Evolutionary conservation across 495 filamentous ascomycete species (phyloP).

Genomic region (Penicillium samsonianum): DNA sequence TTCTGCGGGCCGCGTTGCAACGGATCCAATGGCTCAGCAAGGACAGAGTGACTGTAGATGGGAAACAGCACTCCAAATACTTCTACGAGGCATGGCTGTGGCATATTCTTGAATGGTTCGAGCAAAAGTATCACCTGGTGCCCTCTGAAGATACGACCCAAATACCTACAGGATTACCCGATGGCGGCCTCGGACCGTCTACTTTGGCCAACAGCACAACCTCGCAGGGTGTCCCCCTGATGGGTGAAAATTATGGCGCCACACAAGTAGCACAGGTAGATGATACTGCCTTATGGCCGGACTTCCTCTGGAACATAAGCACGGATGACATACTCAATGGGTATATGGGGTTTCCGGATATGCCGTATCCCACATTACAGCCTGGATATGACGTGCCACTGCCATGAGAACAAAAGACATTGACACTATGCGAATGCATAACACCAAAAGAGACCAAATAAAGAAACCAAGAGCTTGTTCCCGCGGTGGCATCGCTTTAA

Average conservation of each 20-base stretch:
- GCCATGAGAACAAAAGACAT: not conserved
- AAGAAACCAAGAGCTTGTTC: not conserved
- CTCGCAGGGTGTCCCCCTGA: not conserved
- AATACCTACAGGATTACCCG: not conserved
- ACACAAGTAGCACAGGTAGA: not conserved
- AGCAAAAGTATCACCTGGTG: conserved; percentile 7
- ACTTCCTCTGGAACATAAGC: conserved; percentile 8
- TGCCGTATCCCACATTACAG: conserved; percentile 2
- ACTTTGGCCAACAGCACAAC: not conserved
- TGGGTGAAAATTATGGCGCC: not conserved
- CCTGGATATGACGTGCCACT: conserved; percentile 1
- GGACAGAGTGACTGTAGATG: conserved; percentile 3
- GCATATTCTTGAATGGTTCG: conserved; percentile 8
- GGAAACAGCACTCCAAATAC: conserved; percentile 4
- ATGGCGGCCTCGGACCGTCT: not conserved
- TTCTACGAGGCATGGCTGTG: conserved; percentile 6
- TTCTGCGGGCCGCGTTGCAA: not conserved
- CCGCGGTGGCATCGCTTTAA: not conserved
- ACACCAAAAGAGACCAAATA: not conserved
- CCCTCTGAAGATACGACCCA: not conserved
- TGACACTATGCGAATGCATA: not conserved
- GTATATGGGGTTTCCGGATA: conserved; percentile 7
- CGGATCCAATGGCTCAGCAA: not conserved
- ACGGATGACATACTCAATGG: conserved; percentile 6
- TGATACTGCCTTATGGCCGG: not conserved